Percentiles rank a stretch among this genome's conserved stretches.
phyloP scores from a whole-genome alignment of 345 rosid species.

The Populus ilicifolia region DNA sequence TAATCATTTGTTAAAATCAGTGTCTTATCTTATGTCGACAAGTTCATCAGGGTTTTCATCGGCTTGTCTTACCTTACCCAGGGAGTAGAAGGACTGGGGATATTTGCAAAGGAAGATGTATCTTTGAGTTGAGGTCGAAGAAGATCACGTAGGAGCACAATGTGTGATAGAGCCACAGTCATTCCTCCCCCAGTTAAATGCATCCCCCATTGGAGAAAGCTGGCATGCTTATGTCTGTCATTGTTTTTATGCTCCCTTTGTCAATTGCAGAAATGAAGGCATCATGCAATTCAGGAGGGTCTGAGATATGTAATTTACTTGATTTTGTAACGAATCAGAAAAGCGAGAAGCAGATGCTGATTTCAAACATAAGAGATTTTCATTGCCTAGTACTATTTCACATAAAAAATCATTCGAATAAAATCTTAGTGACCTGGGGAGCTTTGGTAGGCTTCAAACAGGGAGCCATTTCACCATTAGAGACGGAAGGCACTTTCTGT shows the following conservation, averaged over 20 bases:
- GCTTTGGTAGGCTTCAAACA: neutral
- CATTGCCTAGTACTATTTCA: too few species aligned
- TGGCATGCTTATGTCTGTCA: neutral
- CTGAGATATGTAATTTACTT: too few species aligned
- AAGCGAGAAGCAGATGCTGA: too few species aligned
- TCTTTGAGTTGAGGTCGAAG: neutral
- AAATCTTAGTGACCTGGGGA: too few species aligned
- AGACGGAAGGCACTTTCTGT: neutral
- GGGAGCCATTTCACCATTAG: neutral
- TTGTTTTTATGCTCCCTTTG: neutral
- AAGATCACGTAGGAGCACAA: neutral
- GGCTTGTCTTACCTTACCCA: neutral
- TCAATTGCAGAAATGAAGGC: neutral
- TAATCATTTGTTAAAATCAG: neutral
- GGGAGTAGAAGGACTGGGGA: neutral
- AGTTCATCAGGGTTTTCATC: neutral
- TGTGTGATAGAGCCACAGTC: neutral
- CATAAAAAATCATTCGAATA: too few species aligned
- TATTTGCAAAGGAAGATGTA: neutral
- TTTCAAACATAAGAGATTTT: too few species aligned
- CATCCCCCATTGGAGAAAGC: neutral
- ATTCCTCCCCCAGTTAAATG: slow-evolving; percentile 9
- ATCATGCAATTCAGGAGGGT: neutral
- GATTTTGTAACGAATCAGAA: too few species aligned
- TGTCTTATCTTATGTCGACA: neutral